Evolutionary conservation across 106 monocot genomes (phyloP), one percentile per base, ranked within the genome.

Genomic region (Ottelia alismoides): DNA sequence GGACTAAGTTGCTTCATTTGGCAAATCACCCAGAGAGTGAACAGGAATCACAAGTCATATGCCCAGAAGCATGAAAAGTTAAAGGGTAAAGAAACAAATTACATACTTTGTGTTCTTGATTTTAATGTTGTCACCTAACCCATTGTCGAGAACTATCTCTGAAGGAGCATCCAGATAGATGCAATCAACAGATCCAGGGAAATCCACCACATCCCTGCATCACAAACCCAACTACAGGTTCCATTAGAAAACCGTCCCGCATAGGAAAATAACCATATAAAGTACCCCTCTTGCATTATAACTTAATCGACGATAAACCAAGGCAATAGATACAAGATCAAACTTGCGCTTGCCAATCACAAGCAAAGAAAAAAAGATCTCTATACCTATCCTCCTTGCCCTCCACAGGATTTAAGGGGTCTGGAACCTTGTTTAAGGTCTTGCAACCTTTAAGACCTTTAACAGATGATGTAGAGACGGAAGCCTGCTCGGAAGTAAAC

Each of bases 171-270:
- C 68, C 24, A 88, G 78, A 63, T 96, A 96, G 52, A 96, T 28
- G 31, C 88, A 96, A 59, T 96, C 94, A 50, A 96, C 88, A 78
- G 88, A 96, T 62, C 88, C 94, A 58, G 94, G 94, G 74, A 58
- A 78, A 49, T 67, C 68, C 16, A 90, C 55, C 4, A 65, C 52
- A 40, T 98, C 89, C 79, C 98, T 98, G 67, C 11, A 75, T 53
- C 28, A 58, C 20, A 71, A 43, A 55, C 26, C 12, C 22, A 21
- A 20, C 43, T 19, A 2, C 17, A 12, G 27, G 25, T 17, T 1
- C 6, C 27, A 44, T 25, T 44, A 2, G 20, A 40, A 44, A 58
- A 24, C n/a, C n/a, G 7, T 14, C 14, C 20, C 5, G 9, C 22
- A n/a, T 47, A 60, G 32, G 22, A 51, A 24, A 51, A n/a, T 29